A percentile compares a stretch with the other conserved stretches of the same genome.
Evolutionary conservation across 257 asterid species (phyloP).

Genomic region (Henckelia pumila): DNA sequence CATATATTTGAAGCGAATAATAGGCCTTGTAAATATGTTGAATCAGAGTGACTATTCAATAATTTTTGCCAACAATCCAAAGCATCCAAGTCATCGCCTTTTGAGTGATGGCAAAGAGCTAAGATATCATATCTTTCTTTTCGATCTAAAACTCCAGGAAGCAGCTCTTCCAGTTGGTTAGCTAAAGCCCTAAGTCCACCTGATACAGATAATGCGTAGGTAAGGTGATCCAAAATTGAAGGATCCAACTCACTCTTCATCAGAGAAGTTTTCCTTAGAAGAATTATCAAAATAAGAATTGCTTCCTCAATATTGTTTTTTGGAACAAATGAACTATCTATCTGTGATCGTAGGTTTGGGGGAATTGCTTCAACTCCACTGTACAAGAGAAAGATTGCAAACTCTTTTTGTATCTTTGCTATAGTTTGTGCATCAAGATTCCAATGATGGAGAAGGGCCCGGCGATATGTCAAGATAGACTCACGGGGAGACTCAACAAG

Average conservation of each 20-base stretch:
- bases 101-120: slow-evolving; percentile 82
- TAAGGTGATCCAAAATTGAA: slow-evolving; percentile 72
- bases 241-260: slow-evolving; percentile 81
- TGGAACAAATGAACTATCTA: slow-evolving; percentile 75
- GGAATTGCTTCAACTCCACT: slow-evolving; percentile 74
- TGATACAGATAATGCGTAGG: slow-evolving; percentile 74
- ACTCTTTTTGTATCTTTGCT: slow-evolving; percentile 76
- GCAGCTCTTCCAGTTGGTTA: slow-evolving; percentile 75
- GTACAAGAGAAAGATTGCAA: slow-evolving; percentile 72
- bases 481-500: slow-evolving; percentile 69
- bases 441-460: slow-evolving; percentile 84
- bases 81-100: slow-evolving; percentile 59
- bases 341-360: slow-evolving; percentile 71
- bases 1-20: slow-evolving; percentile 69
- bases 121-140: slow-evolving; percentile 55
- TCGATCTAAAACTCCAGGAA: slow-evolving; percentile 61
- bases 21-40: slow-evolving; percentile 44
- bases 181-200: slow-evolving; percentile 74
- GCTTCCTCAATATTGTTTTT: slow-evolving; percentile 82
- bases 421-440: slow-evolving; percentile 70
- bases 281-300: slow-evolving; percentile 72
- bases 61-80: slow-evolving; percentile 62
- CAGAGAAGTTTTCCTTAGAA: slow-evolving; percentile 55
- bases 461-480: slow-evolving; percentile 71
- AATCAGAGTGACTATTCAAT: slow-evolving; percentile 42